Base-by-base conservation (phyloP, 441 rosid species). In the Erodium moschatum region DNA sequence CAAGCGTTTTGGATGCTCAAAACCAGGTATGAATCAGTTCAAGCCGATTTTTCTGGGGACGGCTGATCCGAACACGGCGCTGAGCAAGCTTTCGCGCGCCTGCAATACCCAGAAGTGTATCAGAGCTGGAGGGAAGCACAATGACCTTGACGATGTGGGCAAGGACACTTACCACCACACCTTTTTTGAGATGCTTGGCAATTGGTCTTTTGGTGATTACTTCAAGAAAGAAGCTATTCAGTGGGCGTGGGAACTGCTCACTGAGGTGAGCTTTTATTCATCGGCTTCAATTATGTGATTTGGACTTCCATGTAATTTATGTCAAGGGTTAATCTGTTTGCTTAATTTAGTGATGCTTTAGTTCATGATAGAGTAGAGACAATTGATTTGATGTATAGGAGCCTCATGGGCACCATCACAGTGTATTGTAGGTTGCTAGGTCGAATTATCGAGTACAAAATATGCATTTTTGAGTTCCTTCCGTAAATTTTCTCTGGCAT, bases 81-180 rank as follows among this genome's bases (percentile, higher is more conserved):
- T 94, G 75, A 88, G 97, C 74, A 94, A 88, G 74, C 85, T 91
- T 15, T 71, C 78, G 0, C 85, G 97, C 10, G 94, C 97, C 3
- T 91, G 82, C 83, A 88, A 94, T 81, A 91, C 96, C 15, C 99
- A 94, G 69, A 94, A 91, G 86, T 94, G 97, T 69, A 94, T 94
- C 48, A 92, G 97, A 2, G 99, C 99, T 1, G 99, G 99, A 40
- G 97, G 97, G 46, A 94, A 94, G 77, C 99, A 94, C 77, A 94
- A 91, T 70, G 97, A 94, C 78, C 89, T 94, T 1, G 99, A 94
- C 50, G 99, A 94, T 80, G 99, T 94, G 2, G 99, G 99, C 42
- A 91, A 94, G 77, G 99, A 94, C 69, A 94, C 99, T 20, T 91
- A 94, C 74, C 97, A 94, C 75, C 97, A 94, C 69, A 94, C 97